A percentile compares a stretch with the other conserved stretches of the same genome.
These are phyloP conservation scores for Trichopus zeylanicus DNA, from an alignment of 116 monocot species.

Conservation along the genomic window DNA sequence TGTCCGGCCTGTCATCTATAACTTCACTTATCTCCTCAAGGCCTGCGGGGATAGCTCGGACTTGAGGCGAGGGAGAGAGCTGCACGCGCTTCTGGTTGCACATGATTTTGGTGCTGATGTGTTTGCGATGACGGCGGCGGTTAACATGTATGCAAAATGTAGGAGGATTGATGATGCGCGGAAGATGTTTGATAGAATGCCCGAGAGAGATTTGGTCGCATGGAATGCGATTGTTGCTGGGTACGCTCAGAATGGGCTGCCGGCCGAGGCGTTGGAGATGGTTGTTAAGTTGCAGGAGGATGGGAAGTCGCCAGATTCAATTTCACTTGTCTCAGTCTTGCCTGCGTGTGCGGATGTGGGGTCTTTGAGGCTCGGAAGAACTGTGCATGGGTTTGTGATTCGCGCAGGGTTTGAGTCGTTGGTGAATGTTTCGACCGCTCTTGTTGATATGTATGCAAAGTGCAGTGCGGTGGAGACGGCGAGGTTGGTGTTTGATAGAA, in stretches of 20 bases:
- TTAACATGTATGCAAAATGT: slow-evolving; percentile 74
- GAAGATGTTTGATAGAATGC: slow-evolving; percentile 73
- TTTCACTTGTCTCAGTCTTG: slow-evolving; percentile 60
- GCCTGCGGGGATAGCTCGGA: slow-evolving; percentile 39
- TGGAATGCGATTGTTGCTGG: slow-evolving; percentile 80
- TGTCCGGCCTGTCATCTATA: slow-evolving; percentile 20
- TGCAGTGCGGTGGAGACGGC: slow-evolving; percentile 32
- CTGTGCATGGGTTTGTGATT: slow-evolving; percentile 48
- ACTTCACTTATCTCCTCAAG: slow-evolving; percentile 67
- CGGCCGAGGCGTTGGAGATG: slow-evolving; percentile 35
- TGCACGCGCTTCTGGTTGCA: slow-evolving; percentile 46
- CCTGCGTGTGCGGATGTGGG: slow-evolving; percentile 53
- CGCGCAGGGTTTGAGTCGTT: slow-evolving; percentile 38
- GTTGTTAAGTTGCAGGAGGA: slow-evolving; percentile 34
- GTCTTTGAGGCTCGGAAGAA: slow-evolving; percentile 29
- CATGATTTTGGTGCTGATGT: slow-evolving; percentile 35
- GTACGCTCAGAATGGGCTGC: slow-evolving; percentile 55
- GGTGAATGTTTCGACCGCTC: slow-evolving; percentile 49
- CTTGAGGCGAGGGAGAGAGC: slow-evolving; percentile 39
- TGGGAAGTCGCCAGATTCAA: slow-evolving; percentile 39
- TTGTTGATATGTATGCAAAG: slow-evolving; percentile 63
- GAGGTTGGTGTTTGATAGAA: slow-evolving; percentile 57
- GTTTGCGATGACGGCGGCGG: slow-evolving; percentile 55
- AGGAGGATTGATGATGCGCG: slow-evolving; percentile 31
- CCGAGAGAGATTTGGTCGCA: slow-evolving; percentile 53